Conservation (phyloP, 208 protist genomes). For the Crithidia fasciculata region DNA sequence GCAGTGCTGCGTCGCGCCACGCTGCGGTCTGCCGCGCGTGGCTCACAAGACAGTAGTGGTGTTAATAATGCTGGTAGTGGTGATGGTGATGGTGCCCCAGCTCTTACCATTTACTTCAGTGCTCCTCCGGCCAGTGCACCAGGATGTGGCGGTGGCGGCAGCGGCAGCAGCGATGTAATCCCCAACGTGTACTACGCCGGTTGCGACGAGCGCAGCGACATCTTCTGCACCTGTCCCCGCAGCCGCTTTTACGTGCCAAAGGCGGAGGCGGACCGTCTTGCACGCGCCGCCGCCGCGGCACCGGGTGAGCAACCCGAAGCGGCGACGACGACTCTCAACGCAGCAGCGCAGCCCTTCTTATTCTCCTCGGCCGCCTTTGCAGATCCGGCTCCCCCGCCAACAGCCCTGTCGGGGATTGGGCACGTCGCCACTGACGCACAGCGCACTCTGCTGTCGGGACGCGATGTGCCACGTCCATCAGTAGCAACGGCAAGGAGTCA, state of each 20-base stretch:
- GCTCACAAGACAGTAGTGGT: background rate
- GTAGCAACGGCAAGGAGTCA: background rate
- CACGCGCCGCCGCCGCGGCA: background rate
- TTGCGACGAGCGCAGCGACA: conserved; percentile 25
- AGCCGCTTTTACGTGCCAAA: conserved; percentile 25
- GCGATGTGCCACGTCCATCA: conserved; percentile 9
- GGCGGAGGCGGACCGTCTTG: background rate
- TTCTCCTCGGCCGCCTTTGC: background rate
- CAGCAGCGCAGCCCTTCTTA: background rate
- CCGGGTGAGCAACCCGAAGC: too few species aligned
- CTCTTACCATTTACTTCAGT: conserved; percentile 36
- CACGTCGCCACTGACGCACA: background rate
- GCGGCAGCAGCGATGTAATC: too few species aligned
- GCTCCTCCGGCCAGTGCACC: background rate
- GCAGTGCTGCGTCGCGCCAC: conserved; percentile 28
- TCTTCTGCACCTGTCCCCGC: conserved; percentile 32
- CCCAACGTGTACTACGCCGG: conserved; percentile 30
- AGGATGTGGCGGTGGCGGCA: background rate
- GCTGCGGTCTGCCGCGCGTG: conserved; percentile 15
- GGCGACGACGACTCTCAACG: too few species aligned
- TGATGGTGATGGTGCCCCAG: background rate
- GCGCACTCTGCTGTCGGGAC: conserved; percentile 10
- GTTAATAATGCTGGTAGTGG: too few species aligned
- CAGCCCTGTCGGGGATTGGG: background rate
- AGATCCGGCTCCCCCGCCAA: background rate